Evolutionary conservation across 176 grass and related monocot genomes (phyloP), one percentile per base, ranked within the genome.

Genomic region (Canna indica): DNA sequence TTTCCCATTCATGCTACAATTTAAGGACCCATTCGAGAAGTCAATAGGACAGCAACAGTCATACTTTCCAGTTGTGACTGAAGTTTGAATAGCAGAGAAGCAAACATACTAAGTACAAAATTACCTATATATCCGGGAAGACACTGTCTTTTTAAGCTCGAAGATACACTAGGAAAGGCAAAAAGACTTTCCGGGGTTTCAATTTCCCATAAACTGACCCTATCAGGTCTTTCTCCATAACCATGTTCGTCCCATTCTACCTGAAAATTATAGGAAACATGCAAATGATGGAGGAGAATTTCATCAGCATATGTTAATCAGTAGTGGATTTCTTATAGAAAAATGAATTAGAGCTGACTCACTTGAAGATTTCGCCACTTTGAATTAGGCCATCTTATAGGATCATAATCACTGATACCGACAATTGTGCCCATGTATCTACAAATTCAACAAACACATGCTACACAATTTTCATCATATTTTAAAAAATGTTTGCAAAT

Each of bases 221-320:
- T 81, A 58, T 88, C 87, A 69, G 87, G 83, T 72, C 84, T 82
- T 85, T 94, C 90, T 80, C 95, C 90, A 78, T 94, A 90, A 59
- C 95, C 90, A 78, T 93, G 90, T 50, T 99, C 95, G 38, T 94
- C 95, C 95, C 90, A 99, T 88, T 94, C 90, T 54, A 94, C 80
- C 84, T 88, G 81, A 42, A 72, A 59, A 65, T 5, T 15, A 65
- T 8, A 42, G 3, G 18, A 31, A 76, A 44, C 68, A 63, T 28
- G 64, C 22, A 36, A 38, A 7, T 2, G 1, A 44, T 73, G 41
- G 32, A 74, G 44, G 14, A 35, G 48, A 75, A 18, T 5, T 24
- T 20, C 9, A 5, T 42, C 39, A 68, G 11, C 16, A 39, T 24
- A 7, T 16, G 32, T 9, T 17, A 14, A 5, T 41, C 9, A 7